A percentile compares a stretch with the other conserved stretches of the same genome.
phyloP scores from a whole-genome alignment of 2,329 filamentous ascomycete species.

The Ascocoryne sarcoides region DNA sequence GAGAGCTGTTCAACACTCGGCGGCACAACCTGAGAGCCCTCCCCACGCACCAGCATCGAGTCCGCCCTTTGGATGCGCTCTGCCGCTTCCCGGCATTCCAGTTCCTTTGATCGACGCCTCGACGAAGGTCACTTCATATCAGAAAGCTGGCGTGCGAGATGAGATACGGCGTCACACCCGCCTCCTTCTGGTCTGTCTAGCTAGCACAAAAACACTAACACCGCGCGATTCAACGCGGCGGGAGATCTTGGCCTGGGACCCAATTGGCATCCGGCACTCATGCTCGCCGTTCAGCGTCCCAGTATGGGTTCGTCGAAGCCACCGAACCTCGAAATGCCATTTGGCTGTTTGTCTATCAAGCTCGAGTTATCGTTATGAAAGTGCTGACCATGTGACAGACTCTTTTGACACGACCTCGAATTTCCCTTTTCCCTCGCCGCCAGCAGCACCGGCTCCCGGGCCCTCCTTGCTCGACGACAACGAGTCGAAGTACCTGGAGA shows the following conservation, averaged over 20 bases:
- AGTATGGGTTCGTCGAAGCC: slow-evolving; percentile 53
- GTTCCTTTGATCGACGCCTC: no score
- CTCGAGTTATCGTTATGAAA: background rate
- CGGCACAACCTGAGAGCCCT: no score
- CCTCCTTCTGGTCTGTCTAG: background rate
- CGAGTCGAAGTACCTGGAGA: slow-evolving; percentile 48
- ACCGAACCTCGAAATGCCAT: slow-evolving; percentile 48
- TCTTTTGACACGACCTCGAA: slow-evolving; percentile 36
- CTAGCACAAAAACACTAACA: background rate
- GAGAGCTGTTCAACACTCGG: no score
- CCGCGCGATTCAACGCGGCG: background rate
- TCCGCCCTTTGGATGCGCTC: no score
- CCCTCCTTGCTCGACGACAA: slow-evolving; percentile 55
- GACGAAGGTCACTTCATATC: no score
- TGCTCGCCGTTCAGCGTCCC: slow-evolving; percentile 47
- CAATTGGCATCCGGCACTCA: slow-evolving; percentile 33
- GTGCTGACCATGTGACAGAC: slow-evolving; percentile 30
- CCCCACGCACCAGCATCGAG: no score
- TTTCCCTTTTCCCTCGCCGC: slow-evolving; percentile 40
- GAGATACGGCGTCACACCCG: background rate
- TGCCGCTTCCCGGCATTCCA: no score
- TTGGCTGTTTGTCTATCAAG: slow-evolving; percentile 52
- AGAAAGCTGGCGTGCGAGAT: no score
- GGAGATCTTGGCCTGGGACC: background rate
- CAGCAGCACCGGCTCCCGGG: slow-evolving; percentile 57